Conservation (phyloP, 2,329 filamentous ascomycete species). For the Fusarium chaquense region DNA sequence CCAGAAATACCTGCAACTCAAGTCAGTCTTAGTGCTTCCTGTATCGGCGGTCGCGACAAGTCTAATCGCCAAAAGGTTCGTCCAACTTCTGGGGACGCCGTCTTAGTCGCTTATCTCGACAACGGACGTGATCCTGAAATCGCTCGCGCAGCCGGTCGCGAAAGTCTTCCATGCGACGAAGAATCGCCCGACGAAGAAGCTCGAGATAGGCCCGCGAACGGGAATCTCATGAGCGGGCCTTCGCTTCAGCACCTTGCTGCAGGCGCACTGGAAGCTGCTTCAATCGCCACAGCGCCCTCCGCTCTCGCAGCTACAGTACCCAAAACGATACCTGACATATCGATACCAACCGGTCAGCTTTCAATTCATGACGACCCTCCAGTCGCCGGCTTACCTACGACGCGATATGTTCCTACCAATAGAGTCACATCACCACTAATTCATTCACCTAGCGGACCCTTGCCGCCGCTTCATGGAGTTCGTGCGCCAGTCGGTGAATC, state of each 20-base stretch:
- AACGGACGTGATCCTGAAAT: slow-evolving; percentile 74
- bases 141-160: slow-evolving; percentile 66
- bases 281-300: slow-evolving; percentile 18
- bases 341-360: slow-evolving; percentile 49
- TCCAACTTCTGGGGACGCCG: slow-evolving; percentile 71
- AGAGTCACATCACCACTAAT: slow-evolving; percentile 42
- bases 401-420: slow-evolving; percentile 22
- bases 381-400: slow-evolving; percentile 3
- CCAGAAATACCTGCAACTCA: slow-evolving; percentile 54
- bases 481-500: slow-evolving; percentile 53
- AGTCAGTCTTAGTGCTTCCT: slow-evolving; percentile 52
- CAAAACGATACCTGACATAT: slow-evolving; percentile 48
- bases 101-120: slow-evolving; percentile 74
- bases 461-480: slow-evolving; percentile 55
- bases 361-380: slow-evolving; percentile 52
- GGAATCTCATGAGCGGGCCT: slow-evolving; percentile 40
- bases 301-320: slow-evolving; percentile 26
- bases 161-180: slow-evolving; percentile 63
- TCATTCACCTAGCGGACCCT: slow-evolving; percentile 46
- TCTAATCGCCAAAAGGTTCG: slow-evolving; percentile 66
- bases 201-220: slow-evolving; percentile 22
- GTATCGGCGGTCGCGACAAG: slow-evolving; percentile 58
- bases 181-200: slow-evolving; percentile 44
- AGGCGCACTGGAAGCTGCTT: slow-evolving; percentile 50
- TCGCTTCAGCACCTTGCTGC: slow-evolving; percentile 51